Base-by-base conservation (phyloP, 1,139 yeast species). In the Pichia kudriavzevii region DNA sequence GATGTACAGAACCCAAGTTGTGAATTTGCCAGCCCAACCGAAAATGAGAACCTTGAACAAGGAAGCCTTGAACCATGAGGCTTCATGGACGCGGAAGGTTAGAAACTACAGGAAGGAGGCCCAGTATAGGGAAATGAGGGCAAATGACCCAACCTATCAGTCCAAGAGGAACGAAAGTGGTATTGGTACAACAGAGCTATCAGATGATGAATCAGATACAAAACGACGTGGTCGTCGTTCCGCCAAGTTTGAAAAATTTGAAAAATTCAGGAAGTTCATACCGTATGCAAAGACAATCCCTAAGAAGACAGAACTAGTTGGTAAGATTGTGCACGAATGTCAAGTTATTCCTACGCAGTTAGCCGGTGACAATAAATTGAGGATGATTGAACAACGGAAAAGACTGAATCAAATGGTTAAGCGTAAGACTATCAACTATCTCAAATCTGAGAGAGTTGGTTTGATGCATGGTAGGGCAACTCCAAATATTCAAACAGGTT, bases 241-340 rank as follows among this genome's bases (percentile, higher is more conserved):
- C 13, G 36, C 39, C 11, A 39, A 39, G 21, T 39, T 33, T 28
- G 40, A 36, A 28, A 39, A 36, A 26, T 34, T 27, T 25, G 40
- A 34, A 8, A 45, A 46, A 32, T 48, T 44, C 28, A 49, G 43
- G 32, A 50, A 48, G 48, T 69, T 66, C 38, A 69, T 78, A 18
- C 88, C 88, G 10, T 80, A 72, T 53, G 85, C 82, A 8, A 80
- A 79, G 55, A 80, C 91, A 2, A 81, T 81, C 39, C 93, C 94
- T 1, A 81, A 87, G 59, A 82, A 82, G 50, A 87, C 98, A 0
- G 72, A 88, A 3, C 61, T 91, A 30, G 72, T 77, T 16, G 99
- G 98, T 22, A 83, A 87, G 29, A 79, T 91, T 19, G 82, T 81
- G 44, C 96, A 91, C 56, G 99, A 91, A 58, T 85, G 96, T 58